A percentile compares a stretch with the other conserved stretches of the same genome.
These are phyloP conservation scores for Colletotrichum phormii DNA, from an alignment of 2,329 filamentous ascomycete genomes.

Conservation along the genomic window DNA sequence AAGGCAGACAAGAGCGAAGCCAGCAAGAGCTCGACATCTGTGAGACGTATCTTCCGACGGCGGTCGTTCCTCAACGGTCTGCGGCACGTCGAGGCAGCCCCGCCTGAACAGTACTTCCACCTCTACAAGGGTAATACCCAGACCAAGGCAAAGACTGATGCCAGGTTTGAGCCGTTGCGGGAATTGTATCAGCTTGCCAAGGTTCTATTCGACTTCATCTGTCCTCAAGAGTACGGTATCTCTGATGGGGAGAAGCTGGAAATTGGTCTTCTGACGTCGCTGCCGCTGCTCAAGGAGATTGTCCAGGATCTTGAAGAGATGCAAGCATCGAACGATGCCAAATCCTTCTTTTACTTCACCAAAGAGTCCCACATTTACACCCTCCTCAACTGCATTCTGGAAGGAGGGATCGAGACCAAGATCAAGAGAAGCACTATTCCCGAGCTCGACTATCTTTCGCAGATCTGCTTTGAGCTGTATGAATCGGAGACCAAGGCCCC, in stretches of 20 bases:
- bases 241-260: constrained; percentile 97
- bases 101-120: constrained; percentile 85
- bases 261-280: constrained; percentile 92
- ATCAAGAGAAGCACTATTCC: constrained; percentile 95
- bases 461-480: constrained; percentile 98
- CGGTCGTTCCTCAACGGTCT: constrained; percentile 69
- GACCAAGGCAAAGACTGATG: constrained; percentile 84
- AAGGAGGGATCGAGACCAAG: constrained; percentile 96
- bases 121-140: constrained; percentile 83
- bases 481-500: constrained; percentile 83
- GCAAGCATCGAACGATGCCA: constrained; percentile 92
- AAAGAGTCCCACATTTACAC: constrained; percentile 99
- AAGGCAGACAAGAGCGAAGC: constrained; percentile 54
- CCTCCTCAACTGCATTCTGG: constrained; percentile 95
- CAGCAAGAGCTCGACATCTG: constrained; percentile 45
- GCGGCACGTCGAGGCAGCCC: constrained; percentile 65
- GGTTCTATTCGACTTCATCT: constrained; percentile 97
- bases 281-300: constrained; percentile 95
- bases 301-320: constrained; percentile 97
- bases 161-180: constrained; percentile 85
- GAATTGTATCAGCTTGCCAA: constrained; percentile 95
- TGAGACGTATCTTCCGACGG: constrained; percentile 68
- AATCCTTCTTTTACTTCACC: constrained; percentile 98
- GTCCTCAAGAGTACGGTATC: constrained; percentile 98
- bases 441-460: constrained; percentile 95